Conservation (phyloP, 192 early-diverging fungal genomes). For the Backusella australiensis region DNA sequence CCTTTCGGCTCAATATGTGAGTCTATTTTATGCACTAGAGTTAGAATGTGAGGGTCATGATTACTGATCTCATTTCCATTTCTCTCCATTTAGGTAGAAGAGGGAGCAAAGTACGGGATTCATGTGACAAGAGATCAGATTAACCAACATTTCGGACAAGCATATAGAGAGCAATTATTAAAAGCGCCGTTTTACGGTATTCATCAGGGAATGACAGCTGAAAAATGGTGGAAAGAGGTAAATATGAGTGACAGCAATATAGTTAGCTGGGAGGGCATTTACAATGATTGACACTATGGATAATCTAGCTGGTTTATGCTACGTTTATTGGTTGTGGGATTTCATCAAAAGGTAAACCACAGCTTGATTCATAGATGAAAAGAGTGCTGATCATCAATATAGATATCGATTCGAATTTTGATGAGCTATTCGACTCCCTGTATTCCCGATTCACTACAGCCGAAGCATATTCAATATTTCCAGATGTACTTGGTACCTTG, state of each 20-base stretch:
- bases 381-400: background rate
- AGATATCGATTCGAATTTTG: slow-evolving; percentile 29
- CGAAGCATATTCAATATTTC: slow-evolving; percentile 53
- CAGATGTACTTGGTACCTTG: slow-evolving; percentile 47
- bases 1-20: slow-evolving; percentile 42
- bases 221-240: slow-evolving; percentile 58
- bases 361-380: no score
- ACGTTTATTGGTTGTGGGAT: slow-evolving; percentile 47
- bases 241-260: background rate
- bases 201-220: slow-evolving; percentile 37
- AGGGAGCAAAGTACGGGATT: slow-evolving; percentile 44
- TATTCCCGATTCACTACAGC: slow-evolving; percentile 47
- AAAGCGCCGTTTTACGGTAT: slow-evolving; percentile 54
- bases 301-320: slow-evolving; percentile 32
- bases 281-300: background rate
- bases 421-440: slow-evolving; percentile 29
- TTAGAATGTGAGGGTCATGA: background rate
- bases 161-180: slow-evolving; percentile 38
- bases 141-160: slow-evolving; percentile 32
- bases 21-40: background rate
- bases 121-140: slow-evolving; percentile 30
- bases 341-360: slow-evolving; percentile 15
- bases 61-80: no score
- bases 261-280: background rate
- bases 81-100: slow-evolving; percentile 23